phyloP scores from a whole-genome alignment of 257 asterid genomes.

The Solanum okadae region DNA sequence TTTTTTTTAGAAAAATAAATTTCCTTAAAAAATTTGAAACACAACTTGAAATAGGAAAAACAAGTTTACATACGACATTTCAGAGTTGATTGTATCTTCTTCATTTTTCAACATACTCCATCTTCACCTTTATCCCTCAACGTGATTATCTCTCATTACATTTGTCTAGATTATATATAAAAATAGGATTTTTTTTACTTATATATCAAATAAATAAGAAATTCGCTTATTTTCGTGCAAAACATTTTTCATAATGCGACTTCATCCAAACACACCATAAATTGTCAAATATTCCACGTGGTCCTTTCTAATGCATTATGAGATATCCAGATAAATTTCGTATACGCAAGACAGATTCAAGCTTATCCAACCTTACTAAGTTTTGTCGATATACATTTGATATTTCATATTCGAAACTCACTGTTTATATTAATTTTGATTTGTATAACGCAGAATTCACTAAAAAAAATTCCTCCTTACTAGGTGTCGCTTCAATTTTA shows the following conservation, averaged over 20 bases:
- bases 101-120: background rate
- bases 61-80: background rate
- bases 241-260: background rate
- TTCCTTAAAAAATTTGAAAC: background rate
- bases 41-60: background rate
- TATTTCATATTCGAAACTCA: background rate
- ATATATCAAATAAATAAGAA: too few relatives aligned
- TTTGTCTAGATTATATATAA: background rate
- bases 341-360: background rate
- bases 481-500: rapidly evolving
- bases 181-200: too few relatives aligned
- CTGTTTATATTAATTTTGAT: background rate
- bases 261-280: background rate
- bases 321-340: background rate
- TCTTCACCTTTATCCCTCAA: background rate
- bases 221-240: background rate
- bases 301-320: background rate
- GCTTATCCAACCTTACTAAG: background rate
- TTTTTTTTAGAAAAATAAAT: background rate
- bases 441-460: background rate
- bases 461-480: background rate
- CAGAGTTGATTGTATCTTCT: background rate
- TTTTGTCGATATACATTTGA: background rate
- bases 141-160: background rate
- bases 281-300: background rate